A percentile compares a stretch with the other conserved stretches of the same genome.
Evolutionary conservation across 345 rosid species (phyloP).

Genomic region (Triadica sebifera): DNA sequence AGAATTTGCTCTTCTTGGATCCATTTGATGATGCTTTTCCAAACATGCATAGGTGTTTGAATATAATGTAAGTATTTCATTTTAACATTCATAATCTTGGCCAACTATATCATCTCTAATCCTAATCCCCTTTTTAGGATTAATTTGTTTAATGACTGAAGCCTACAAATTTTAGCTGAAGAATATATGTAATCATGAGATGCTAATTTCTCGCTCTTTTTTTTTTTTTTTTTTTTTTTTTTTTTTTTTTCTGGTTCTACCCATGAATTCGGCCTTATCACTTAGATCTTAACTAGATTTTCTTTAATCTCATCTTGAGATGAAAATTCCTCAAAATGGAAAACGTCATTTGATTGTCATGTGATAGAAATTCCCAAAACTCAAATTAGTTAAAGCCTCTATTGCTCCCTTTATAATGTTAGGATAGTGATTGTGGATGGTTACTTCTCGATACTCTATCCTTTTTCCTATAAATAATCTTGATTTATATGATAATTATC

Average conservation of each 20-base stretch:
- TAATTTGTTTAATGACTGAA: background rate
- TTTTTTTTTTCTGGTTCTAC: background rate
- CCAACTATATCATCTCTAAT: background rate
- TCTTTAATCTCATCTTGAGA: background rate
- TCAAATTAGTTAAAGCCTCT: background rate
- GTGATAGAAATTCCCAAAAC: background rate
- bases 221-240: background rate
- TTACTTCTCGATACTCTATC: background rate
- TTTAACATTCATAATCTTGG: conserved; percentile 2
- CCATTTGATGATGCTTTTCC: conserved; percentile 78
- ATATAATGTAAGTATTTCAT: conserved; percentile 53
- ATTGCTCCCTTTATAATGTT: background rate
- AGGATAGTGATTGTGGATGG: background rate
- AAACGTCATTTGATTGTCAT: background rate
- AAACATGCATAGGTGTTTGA: conserved; percentile 59
- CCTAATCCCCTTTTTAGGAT: background rate
- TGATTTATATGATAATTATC: background rate
- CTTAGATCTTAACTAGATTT: too few species aligned
- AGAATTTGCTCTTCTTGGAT: conserved; percentile 62
- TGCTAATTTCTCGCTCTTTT: background rate
- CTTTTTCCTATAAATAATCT: background rate
- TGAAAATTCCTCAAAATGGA: background rate
- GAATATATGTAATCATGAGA: background rate
- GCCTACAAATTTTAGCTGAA: background rate
- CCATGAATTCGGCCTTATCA: background rate